Base-by-base conservation (phyloP, 352 stramenopile species). In the Pythium oligandrum region DNA sequence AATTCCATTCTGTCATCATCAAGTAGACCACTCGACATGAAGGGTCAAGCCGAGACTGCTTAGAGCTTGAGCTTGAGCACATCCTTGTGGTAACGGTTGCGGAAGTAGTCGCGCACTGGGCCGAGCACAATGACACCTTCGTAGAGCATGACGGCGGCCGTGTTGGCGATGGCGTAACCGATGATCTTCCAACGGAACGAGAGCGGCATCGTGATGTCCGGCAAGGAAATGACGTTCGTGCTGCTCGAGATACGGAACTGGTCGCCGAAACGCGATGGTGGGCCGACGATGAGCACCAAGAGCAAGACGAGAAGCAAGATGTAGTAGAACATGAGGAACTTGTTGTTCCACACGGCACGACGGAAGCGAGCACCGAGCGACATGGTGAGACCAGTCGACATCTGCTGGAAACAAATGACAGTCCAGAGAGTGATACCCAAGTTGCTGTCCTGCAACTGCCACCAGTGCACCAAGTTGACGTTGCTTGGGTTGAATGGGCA, bases 201-300 rank as follows among this genome's bases (percentile, higher is more conserved):
- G 9, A 59, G 37, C 6, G 78, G 78, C 26, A 89, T 60, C 43
- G 78, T 75, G n/a, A 89, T 89, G 50, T 87, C 71, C 10, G 78
- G 78, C 43, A 89, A 55, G 49, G 66, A 63, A 7, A 89, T 61
- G 48, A 89, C 78, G 61, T 89, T 89, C 31, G 78, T 87, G 64
- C 76, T 86, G 66, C 74, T 86, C 17, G 78, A 73, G 10, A 89
- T 64, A 12, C 78, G 78, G 72, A 89, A 85, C 63, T 83, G 73
- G 63, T 89, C 78, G 36, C 68, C 66, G 50, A 87, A 72, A 44
- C 72, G 72, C 57, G 68, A 75, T 26, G 76, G 76, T 17, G 74
- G 73, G 1, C 68, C 76, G 32, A 89, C 55, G 53, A 87, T 81
- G 36, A 79, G 61, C 36, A 88, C 60, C 11, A 66, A 68, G 11